Evolutionary conservation across 371 early-diverging fungal genomes (phyloP).

Genomic region (Catenaria anguillulae): DNA sequence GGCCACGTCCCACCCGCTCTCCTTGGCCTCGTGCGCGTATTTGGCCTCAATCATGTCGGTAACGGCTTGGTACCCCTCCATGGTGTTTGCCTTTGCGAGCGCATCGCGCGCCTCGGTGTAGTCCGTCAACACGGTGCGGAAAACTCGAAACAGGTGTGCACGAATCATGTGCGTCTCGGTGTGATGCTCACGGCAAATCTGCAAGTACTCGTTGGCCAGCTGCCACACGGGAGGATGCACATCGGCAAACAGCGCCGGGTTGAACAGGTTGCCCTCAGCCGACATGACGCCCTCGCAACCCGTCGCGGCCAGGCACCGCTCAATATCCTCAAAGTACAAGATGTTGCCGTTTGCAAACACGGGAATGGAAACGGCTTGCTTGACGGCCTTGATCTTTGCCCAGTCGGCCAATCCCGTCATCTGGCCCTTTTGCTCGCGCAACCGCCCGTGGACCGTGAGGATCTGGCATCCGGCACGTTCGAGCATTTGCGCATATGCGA

Average conservation of each 20-base stretch:
- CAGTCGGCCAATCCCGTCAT: slow-evolving; percentile 95
- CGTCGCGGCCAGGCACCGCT: slow-evolving; percentile 74
- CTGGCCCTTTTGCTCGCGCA: slow-evolving; percentile 93
- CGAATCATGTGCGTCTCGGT: slow-evolving; percentile 51
- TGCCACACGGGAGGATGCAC: slow-evolving; percentile 52
- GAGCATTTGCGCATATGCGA: slow-evolving; percentile 93
- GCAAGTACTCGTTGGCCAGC: slow-evolving; percentile 71
- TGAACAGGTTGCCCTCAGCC: slow-evolving; percentile 81
- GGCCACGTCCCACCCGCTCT: background rate
- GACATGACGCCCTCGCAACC: slow-evolving; percentile 95
- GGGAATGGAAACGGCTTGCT: slow-evolving; percentile 59
- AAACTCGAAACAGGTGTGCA: slow-evolving; percentile 88
- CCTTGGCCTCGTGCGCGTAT: background rate
- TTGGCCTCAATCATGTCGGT: background rate
- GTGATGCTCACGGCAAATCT: slow-evolving; percentile 42
- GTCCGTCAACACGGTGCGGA: slow-evolving; percentile 17
- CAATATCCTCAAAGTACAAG: slow-evolving; percentile 73
- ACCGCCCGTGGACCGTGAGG: slow-evolving; percentile 43
- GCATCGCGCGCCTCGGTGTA: background rate
- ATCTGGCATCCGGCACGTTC: slow-evolving; percentile 81
- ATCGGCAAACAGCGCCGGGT: slow-evolving; percentile 69
- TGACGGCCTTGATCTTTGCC: slow-evolving; percentile 88
- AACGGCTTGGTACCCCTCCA: background rate
- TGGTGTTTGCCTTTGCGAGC: slow-evolving; percentile 5
- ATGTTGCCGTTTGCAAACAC: slow-evolving; percentile 97